Evolutionary conservation across 345 rosid genomes (phyloP), one percentile per base, ranked within the genome.

Genomic region (Eucalyptus marginata): DNA sequence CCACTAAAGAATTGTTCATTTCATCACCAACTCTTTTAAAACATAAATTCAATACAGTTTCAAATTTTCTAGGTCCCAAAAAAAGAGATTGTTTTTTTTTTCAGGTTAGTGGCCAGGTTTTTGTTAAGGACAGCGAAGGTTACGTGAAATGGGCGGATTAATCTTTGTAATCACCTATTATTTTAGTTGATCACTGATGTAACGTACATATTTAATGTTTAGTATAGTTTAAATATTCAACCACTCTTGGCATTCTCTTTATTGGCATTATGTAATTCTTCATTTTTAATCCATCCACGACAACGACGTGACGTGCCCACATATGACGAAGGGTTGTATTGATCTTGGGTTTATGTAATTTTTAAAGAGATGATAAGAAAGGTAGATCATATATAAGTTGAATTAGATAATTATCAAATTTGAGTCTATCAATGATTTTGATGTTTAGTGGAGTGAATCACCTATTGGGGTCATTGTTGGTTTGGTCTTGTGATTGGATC

Each of bases 261-360:
- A 33, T 33, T 68, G 24, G 43, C 24, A 9, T 17, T 16, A 3
- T 33, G 15, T 20, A 18, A 71, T 71, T 20, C 3, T 36, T 71
- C 83, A 76, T 36, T 76, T 76, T 10, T 36, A 36, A 71, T 71
- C 7, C 2, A 6, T n/a, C 5, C 0, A 0, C 6, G 0, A 36
- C 8, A 22, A 10, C 2, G 2, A 20, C 46, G 0, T 10, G 8
- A 33, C 1, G 1, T 1, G 0, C 3, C 18, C 76, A 29, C 17
- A n/a, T 10, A 16, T 68, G 13, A 1, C 0, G 44, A 33, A 36
- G 25, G 13, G 6, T 68, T 17, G 44, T 68, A 17, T 68, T 0
- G 25, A 68, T 68, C 80, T 33, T 0, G 0, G 13, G 7, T 17
- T 33, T 17, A 17, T 31, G 12, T 16, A 33, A 31, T 17, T 15